Base-by-base conservation (phyloP, 1,139 yeast genomes). In the Nakaseomyces nivariensis region DNA sequence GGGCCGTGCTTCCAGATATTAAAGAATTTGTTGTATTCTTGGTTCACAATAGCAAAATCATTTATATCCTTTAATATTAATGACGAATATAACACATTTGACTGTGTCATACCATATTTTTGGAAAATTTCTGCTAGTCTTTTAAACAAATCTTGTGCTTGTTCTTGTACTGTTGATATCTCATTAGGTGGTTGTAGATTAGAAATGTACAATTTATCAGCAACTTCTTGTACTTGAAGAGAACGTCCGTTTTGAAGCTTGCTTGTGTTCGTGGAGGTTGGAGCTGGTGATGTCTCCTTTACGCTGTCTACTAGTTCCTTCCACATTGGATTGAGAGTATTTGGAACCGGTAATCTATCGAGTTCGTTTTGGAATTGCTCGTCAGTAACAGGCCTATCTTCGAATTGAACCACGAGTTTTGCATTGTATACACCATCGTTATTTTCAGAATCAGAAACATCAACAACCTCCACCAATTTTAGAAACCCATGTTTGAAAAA, bases 341-440 rank as follows among this genome's bases (percentile, higher is more conserved):
- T 68, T 0, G 86, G 87, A 1, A 64, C 59, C 7, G 67, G 63
- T 1, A 73, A 36, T 54, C 51, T 7, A 49, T 47, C 67, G 65
- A 72, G 43, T 62, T 67, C 48, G 46, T 52, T 13, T 40, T 51
- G 24, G 32, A 48, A 43, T n/a, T 54, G 57, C 5, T 55, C 62
- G 0, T 54, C 55, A 5, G 58, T 67, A 3, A 55, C 40, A 10
- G 62, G 64, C 50, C 72, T 72, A 22, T 69, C 70, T 32, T 70
- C 71, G 9, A 72, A 64, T 11, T 61, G 56, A 3, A 72, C 75
- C 37, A 55, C 58, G 33, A 72, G 59, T 49, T 73, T 75, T 57
- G 87, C 69, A 59, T 84, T 88, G 55, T 78, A 79, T 1, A 88
- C 95, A 50, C 81, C 88, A 49, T 72, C 77, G 55, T 73, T 79